These are phyloP conservation scores for Blastocystis sp. DNA, from an alignment of 352 stramenopile species.

Conservation along the genomic window DNA sequence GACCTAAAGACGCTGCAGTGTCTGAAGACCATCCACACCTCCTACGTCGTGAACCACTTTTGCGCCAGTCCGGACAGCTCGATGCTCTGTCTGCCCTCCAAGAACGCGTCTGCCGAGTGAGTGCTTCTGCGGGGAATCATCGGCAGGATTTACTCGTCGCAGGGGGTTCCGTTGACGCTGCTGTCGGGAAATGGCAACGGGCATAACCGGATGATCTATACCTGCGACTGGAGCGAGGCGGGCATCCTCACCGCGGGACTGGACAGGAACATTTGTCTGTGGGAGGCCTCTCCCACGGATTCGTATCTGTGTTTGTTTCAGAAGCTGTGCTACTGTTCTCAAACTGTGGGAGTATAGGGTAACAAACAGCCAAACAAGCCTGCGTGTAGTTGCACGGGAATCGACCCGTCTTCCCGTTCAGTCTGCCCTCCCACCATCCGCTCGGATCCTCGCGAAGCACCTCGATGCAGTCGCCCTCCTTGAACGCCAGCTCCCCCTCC, in stretches of 20 bases:
- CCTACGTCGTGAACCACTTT: slow-evolving; percentile 66
- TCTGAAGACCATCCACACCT: slow-evolving; percentile 54
- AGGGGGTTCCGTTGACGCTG: slow-evolving; percentile 51
- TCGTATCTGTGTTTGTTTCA: slow-evolving; percentile 40
- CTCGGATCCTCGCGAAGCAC: slow-evolving; percentile 69
- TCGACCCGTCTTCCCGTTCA: slow-evolving; percentile 63
- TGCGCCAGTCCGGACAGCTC: slow-evolving; percentile 42
- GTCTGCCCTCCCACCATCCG: slow-evolving; percentile 71
- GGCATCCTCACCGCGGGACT: slow-evolving; percentile 51
- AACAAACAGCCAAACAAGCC: slow-evolving; percentile 31
- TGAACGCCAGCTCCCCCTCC: slow-evolving; percentile 67
- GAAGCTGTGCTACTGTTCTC: too few relatives aligned
- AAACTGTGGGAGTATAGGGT: too few relatives aligned
- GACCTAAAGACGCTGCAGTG: slow-evolving; percentile 57
- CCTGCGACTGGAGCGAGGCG: slow-evolving; percentile 47
- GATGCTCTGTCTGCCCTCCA: slow-evolving; percentile 58
- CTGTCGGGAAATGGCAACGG: slow-evolving; percentile 43
- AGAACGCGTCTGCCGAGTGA: slow-evolving; percentile 57
- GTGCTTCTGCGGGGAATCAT: not conserved
- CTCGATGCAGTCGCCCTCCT: slow-evolving; percentile 67
- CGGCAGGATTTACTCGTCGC: slow-evolving; percentile 57
- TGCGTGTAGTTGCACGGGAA: slow-evolving; percentile 71
- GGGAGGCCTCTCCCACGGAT: not conserved
- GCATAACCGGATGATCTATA: slow-evolving; percentile 52
- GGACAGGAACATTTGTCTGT: slow-evolving; percentile 28